These are phyloP conservation scores for Phaeoacremonium minimum DNA, from an alignment of 2,329 filamentous ascomycete species.

Conservation along the genomic window DNA sequence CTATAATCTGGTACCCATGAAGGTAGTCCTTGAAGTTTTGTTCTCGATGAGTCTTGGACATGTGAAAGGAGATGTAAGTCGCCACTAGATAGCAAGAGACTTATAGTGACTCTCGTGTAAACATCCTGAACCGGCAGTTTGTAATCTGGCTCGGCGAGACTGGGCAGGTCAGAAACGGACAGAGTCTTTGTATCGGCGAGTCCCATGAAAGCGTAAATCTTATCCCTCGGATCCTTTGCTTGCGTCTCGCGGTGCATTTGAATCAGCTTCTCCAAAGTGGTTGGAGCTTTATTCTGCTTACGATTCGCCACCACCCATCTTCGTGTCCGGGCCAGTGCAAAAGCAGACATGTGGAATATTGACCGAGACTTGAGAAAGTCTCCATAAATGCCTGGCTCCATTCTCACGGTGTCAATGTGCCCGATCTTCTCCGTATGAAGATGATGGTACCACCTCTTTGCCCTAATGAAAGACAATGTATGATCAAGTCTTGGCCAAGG, in stretches of 20 bases:
- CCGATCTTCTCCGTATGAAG: slow-evolving; percentile 8
- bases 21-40: too few relatives aligned
- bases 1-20: slow-evolving; percentile 10
- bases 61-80: too few relatives aligned
- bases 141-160: slow-evolving; percentile 5
- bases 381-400: background rate
- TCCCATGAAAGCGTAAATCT: slow-evolving; percentile 9
- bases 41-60: too few relatives aligned
- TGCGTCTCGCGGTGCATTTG: slow-evolving; percentile 4
- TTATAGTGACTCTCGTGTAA: too few relatives aligned
- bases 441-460: slow-evolving; percentile 8
- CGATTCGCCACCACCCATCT: too few relatives aligned
- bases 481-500: slow-evolving; percentile 3
- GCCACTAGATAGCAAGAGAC: too few relatives aligned
- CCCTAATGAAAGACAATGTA: slow-evolving; percentile 3
- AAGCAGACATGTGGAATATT: too few relatives aligned
- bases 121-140: slow-evolving; percentile 6
- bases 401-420: background rate
- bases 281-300: too few relatives aligned
- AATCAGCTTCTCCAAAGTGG: too few relatives aligned
- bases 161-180: background rate
- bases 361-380: slow-evolving; percentile 5
- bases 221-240: slow-evolving; percentile 7
- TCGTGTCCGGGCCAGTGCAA: too few relatives aligned
- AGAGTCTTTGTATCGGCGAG: slow-evolving; percentile 2